Base-by-base conservation (phyloP, 257 asterid genomes). In the Solanum piurae region DNA sequence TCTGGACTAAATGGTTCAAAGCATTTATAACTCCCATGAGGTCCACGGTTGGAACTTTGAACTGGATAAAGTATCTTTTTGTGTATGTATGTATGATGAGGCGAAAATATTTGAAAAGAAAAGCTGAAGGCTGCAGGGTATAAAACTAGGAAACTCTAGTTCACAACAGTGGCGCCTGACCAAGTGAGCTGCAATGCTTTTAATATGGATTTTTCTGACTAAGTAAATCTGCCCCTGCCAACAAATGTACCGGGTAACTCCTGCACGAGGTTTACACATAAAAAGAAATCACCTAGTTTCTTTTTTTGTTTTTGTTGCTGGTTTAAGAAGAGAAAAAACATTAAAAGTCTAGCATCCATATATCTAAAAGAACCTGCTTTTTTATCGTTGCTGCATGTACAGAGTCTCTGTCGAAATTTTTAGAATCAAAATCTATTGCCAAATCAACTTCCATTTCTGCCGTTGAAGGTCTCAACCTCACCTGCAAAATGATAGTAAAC, bases 381-480 rank as follows among this genome's bases (percentile, higher is more conserved):
- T 87, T 87, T 87, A 91, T 95, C 83, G 55, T 88, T 77, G 89
- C 42, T 76, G 66, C 84, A 58, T 89, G 87, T 88, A 90, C 93
- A 88, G 96, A 94, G 88, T 68, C 44, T 29, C 84, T 21, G 77
- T 97, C 95, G 86, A 93, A 95, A 90, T 95, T 97, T 86, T 86
- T 90, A 77, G 98, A 94, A 83, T 93, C 91, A 7, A 90, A 87
- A 83, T 95, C 96, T 86, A 97, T 64, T 18, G 94, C 55, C 92
- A 97, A 87, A 91, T 97, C 99, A 88, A 97, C 85, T 92, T 97
- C 98, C 90, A 97, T 44, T 86, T 95, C 95, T 73, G 89, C 75
- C 87, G 93, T 91, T 86, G 66, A 83, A 33, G 93, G 91, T 83
- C 93, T 95, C 93, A 97, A 93, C 90, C 98, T 93, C 87, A 97